Percentiles rank a stretch among this genome's conserved stretches.
Evolutionary conservation across 163 green algal species (phyloP).

Genomic region (Chlorella variabilis): DNA sequence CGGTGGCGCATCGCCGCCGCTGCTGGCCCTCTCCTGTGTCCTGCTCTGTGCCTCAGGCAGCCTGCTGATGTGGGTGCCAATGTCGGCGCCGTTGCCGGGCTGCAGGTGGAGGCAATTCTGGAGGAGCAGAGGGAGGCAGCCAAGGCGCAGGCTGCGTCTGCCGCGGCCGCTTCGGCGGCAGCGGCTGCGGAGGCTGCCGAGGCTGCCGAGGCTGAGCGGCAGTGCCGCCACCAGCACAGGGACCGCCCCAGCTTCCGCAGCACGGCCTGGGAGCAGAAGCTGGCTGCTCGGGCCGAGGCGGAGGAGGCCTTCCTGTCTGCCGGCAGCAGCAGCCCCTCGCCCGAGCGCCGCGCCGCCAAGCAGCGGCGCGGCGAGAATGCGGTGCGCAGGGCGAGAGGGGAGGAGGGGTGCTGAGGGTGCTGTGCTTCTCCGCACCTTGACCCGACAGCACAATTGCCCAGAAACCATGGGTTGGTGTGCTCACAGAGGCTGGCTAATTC

Average conservation of each 20-base stretch:
- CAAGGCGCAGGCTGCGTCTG: neutral
- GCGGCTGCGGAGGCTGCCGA: too few relatives aligned
- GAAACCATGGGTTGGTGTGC: too few relatives aligned
- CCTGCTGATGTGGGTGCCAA: too few relatives aligned
- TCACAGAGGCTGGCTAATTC: too few relatives aligned
- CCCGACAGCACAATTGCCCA: too few relatives aligned
- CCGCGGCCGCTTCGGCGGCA: neutral
- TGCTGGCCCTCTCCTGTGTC: too few relatives aligned
- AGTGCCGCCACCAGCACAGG: neutral
- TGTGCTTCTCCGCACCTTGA: too few relatives aligned
- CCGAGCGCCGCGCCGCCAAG: too few relatives aligned
- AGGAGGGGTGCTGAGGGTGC: too few relatives aligned
- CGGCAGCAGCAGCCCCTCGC: neutral
- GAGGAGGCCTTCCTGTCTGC: slow-evolving; percentile 1
- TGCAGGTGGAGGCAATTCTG: slow-evolving; percentile 4
- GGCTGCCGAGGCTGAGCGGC: too few relatives aligned
- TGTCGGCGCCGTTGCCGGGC: neutral
- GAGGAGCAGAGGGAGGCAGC: neutral
- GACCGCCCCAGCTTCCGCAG: neutral
- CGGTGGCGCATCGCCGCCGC: too few relatives aligned
- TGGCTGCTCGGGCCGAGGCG: neutral
- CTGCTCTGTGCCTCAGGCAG: too few relatives aligned
- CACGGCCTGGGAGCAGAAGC: neutral
- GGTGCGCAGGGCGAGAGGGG: neutral
- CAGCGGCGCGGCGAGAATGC: neutral